Base-by-base conservation (phyloP, 1,284 basidiomycete genomes). In the Puccinia brachypodii region DNA sequence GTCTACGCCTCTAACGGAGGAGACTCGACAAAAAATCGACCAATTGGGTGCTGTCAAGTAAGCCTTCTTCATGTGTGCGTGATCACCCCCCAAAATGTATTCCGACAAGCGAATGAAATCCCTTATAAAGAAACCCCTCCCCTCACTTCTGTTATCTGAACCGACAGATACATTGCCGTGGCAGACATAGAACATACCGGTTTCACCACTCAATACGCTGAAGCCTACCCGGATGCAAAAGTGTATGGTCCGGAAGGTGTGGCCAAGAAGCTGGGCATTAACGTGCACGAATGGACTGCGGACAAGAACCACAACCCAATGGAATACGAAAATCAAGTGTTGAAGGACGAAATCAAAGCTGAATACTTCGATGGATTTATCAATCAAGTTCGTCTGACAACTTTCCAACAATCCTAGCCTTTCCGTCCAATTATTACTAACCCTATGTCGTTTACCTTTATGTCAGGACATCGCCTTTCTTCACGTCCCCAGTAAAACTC, bases 381-480 rank as follows among this genome's bases (percentile, higher is more conserved):
- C 22, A 78, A 82, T 6, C 84, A 83, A 14, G 85, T 85, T 69
- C 79, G 84, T 60, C 81, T 80, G 74, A 33, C 16, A 56, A 31
- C 22, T 50, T 50, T 31, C 42, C 33, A 16, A 8, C 11, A n/a
- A 66, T n/a, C 33, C 22, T 3, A 22, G 22, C 31, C 44, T 14
- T 44, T 50, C 31, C n/a, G n/a, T n/a, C n/a, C n/a, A n/a, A n/a
- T n/a, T n/a, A n/a, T n/a, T n/a, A n/a, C n/a, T n/a, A n/a, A n/a
- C n/a, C n/a, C n/a, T n/a, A n/a, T n/a, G n/a, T n/a, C n/a, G 42
- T 60, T 58, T 13, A 13, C 25, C 14, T n/a, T n/a, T 9, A 42
- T 38, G 25, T n/a, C 85, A 94, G 86, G 96, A 98, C 83, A 90
- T 97, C 22, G 94, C 94, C 0, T 97, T 96, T 86, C 90, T 93